phyloP scores from a whole-genome alignment of 176 grass and related monocot species.

The Phyllostachys edulis region DNA sequence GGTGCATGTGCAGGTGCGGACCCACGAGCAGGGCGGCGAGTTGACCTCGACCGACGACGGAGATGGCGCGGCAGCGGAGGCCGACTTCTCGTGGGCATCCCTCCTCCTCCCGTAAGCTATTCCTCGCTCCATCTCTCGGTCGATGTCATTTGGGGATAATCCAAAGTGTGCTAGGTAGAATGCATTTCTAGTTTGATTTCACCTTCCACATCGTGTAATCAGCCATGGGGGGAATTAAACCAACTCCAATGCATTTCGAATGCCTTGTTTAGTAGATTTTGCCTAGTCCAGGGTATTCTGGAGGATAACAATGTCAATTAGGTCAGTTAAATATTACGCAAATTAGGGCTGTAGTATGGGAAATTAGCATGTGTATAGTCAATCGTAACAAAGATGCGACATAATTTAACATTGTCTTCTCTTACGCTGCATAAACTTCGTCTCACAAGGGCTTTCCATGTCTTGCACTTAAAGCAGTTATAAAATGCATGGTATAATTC shows the following conservation, averaged over 20 bases:
- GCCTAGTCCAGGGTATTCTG: background rate
- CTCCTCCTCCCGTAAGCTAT: slow-evolving; percentile 70
- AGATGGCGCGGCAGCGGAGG: background rate
- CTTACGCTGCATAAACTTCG: background rate
- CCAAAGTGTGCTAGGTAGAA: background rate
- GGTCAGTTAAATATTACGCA: background rate
- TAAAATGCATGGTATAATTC: background rate
- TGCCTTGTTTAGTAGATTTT: background rate
- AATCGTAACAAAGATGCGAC: background rate
- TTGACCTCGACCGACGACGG: slow-evolving; percentile 12
- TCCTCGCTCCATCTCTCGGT: background rate
- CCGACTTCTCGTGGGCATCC: slow-evolving; percentile 49
- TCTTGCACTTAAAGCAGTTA: background rate
- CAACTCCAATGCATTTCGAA: background rate
- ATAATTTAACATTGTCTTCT: background rate
- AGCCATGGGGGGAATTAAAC: background rate
- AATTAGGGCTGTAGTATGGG: background rate
- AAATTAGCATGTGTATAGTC: background rate
- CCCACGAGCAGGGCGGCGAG: slow-evolving; percentile 42
- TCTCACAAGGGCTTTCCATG: background rate
- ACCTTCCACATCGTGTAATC: background rate
- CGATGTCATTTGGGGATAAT: background rate
- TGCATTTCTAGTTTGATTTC: slow-evolving; percentile 17
- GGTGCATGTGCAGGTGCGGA: slow-evolving; percentile 49
- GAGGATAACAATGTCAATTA: background rate